Conservation (phyloP, 805 yeast species). For the Tetrapisispora phaffii region DNA sequence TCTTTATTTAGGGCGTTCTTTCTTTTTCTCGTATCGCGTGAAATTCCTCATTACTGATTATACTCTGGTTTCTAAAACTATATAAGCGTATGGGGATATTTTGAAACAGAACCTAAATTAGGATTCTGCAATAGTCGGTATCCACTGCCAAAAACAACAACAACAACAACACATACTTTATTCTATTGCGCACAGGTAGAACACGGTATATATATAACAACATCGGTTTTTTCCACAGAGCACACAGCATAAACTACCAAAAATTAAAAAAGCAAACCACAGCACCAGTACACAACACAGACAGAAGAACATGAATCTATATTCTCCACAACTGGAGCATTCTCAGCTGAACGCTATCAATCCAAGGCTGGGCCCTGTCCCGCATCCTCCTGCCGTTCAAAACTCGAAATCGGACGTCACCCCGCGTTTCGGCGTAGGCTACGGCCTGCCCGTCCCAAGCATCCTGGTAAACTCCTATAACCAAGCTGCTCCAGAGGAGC, state of each 20-base stretch:
- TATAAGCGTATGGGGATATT: no score
- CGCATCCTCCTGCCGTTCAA: background rate
- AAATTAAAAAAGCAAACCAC: background rate
- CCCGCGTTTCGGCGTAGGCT: background rate
- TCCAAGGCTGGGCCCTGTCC: background rate
- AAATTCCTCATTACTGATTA: no score
- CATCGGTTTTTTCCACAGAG: no score
- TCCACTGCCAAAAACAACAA: no score
- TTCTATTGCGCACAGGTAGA: no score
- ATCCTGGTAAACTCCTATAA: background rate
- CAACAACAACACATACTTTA: no score
- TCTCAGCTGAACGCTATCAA: constrained; percentile 16
- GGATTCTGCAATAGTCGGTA: no score
- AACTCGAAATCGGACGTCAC: background rate
- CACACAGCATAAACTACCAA: background rate
- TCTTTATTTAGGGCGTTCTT: background rate
- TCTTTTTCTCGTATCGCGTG: background rate
- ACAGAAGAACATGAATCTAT: constrained; percentile 17
- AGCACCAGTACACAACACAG: background rate
- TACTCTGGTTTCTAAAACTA: no score
- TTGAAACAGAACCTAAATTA: no score
- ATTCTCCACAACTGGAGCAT: constrained; percentile 29
- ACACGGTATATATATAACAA: no score
- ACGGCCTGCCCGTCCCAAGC: constrained; percentile 1
- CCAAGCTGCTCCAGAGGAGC: constrained; percentile 15